phyloP scores from a whole-genome alignment of 192 early-diverging fungal genomes.

The Backusella circina region DNA sequence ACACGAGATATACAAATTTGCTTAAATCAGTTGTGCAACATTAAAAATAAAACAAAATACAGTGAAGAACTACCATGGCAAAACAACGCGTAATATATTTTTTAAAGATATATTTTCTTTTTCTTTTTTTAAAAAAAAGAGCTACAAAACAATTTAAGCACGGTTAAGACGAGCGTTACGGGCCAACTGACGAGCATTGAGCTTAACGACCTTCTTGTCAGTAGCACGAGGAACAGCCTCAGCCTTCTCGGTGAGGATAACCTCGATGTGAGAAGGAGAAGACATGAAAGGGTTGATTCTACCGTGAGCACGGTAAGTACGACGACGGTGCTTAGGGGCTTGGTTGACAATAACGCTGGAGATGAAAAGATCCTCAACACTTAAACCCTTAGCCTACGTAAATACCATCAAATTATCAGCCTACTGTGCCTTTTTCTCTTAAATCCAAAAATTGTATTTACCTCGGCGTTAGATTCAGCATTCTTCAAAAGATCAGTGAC shows the following conservation, averaged over 20 bases:
- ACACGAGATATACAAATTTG: neutral
- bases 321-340: constrained; percentile 94
- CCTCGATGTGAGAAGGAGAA: constrained; percentile 95
- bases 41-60: neutral
- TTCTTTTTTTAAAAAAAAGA: neutral
- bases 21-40: neutral
- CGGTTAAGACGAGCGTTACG: constrained; percentile 41
- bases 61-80: neutral
- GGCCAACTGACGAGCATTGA: constrained; percentile 56
- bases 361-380: constrained; percentile 83
- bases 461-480: constrained; percentile 96
- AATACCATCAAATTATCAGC: neutral
- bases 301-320: constrained; percentile 99
- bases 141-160: constrained; percentile 23
- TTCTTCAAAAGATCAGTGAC: constrained; percentile 93
- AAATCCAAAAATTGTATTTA: constrained; percentile 18
- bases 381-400: constrained; percentile 88
- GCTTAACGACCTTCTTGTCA: constrained; percentile 46
- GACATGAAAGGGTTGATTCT: constrained; percentile 92
- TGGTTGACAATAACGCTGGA: constrained; percentile 98
- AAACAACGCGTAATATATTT: constrained; percentile 2
- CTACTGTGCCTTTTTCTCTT: neutral
- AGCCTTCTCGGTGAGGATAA: constrained; percentile 88
- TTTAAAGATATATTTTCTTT: neutral
- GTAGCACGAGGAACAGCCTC: constrained; percentile 73